Base-by-base conservation (phyloP, 2,329 filamentous ascomycete genomes). In the Monosporascus sp. region DNA sequence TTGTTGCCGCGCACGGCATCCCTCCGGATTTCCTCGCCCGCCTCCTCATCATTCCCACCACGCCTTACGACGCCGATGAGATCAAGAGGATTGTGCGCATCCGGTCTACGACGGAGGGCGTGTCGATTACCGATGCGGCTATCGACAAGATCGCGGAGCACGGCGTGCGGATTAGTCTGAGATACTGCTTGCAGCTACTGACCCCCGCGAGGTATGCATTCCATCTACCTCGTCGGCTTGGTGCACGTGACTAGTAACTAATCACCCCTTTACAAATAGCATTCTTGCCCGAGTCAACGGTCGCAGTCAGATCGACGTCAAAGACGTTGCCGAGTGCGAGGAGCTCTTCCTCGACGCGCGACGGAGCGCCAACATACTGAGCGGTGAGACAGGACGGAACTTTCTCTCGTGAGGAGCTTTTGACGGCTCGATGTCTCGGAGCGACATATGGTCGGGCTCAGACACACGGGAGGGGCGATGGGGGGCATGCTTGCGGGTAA, bases 41-140 rank as follows among this genome's bases (percentile, higher is more conserved):
- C 55, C 84, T 99, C 52, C 88, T 99, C 67, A 97, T 99, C 74
- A 87, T 99, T 65, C 94, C 94, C 45, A 99, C 94, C 18, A 89
- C 91, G 62, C 86, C 91, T 11, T 99, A 97, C 75, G 82, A 86
- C 56, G 82, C 85, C 43, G 84, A 90, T 17, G 94, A 99, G 75
- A 96, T 99, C 70, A 91, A 91, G 75, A 85, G 86, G 56, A 99
- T 99, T 71, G 87, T 97, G 63, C 83, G 86, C 60, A 85, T 95
- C 63, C 87, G 94, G 48, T 85, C 90, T 39, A 85, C 85, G 59
- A 93, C 88, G 8, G 92, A 97, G 74, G 83, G 84, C 48, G 84
- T 96, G 45, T 79, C 82, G 57, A 84, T 97, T 60, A 85, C 84
- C 41, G 90, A 95, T 48, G 83, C 85, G 20, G 94, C 94, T 25